phyloP scores from a whole-genome alignment of 371 early-diverging fungal genomes.

The Mortierella polycephala region DNA sequence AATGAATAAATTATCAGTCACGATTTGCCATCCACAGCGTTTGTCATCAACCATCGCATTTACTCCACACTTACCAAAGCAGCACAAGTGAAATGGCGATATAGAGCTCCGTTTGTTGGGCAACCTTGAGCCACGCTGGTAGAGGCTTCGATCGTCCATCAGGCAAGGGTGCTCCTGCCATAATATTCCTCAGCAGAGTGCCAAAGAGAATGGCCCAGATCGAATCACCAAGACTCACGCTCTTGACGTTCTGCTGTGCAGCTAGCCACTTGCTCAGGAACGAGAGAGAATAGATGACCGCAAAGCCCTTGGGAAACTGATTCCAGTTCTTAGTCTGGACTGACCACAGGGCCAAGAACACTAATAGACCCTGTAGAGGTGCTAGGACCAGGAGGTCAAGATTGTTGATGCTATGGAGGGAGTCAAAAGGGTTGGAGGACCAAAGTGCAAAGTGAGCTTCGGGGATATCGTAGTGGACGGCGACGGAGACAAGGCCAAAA shows the following conservation, averaged over 20 bases:
- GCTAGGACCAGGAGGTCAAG: constrained; percentile 63
- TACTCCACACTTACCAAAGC: constrained; percentile 52
- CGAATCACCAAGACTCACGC: constrained; percentile 66
- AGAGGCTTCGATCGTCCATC: constrained; percentile 55
- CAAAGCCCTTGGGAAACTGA: constrained; percentile 61
- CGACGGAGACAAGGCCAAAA: constrained; percentile 63
- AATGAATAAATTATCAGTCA: not conserved
- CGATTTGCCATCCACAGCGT: not conserved
- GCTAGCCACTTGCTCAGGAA: constrained; percentile 69
- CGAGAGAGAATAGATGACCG: constrained; percentile 59
- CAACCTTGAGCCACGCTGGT: constrained; percentile 66
- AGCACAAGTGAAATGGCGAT: constrained; percentile 69
- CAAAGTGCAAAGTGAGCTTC: constrained; percentile 62
- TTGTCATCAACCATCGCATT: not conserved
- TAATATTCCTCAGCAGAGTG: constrained; percentile 58
- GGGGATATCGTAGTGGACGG: constrained; percentile 60
- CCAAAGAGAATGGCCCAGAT: constrained; percentile 75
- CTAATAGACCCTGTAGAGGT: constrained; percentile 59
- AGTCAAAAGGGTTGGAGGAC: constrained; percentile 64
- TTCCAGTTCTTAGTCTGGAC: constrained; percentile 56
- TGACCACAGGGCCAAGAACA: constrained; percentile 61
- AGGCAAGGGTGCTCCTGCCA: constrained; percentile 50
- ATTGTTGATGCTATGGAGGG: constrained; percentile 59
- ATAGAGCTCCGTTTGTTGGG: constrained; percentile 70
- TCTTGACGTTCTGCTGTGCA: constrained; percentile 60